Conservation (phyloP, 768 basidiomycete species). For the Tricholoma matsutake region DNA sequence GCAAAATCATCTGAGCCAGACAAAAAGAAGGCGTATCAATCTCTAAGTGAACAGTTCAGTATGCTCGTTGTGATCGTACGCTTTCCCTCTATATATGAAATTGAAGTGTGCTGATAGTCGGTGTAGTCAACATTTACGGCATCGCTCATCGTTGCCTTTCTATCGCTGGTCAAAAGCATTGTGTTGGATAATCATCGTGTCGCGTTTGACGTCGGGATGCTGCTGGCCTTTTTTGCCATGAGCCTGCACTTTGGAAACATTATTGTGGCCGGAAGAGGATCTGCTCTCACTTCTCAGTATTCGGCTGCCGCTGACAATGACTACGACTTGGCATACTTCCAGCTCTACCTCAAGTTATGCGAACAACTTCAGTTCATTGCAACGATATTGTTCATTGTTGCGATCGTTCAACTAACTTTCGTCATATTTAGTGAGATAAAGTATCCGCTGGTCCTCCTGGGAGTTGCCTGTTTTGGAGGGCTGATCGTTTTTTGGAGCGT, state of each 20-base stretch:
- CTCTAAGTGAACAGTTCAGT: slow-evolving; percentile 24
- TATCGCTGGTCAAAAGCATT: slow-evolving; percentile 23
- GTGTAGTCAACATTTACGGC: slow-evolving; percentile 30
- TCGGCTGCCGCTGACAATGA: not conserved
- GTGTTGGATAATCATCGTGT: slow-evolving; percentile 15
- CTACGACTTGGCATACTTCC: slow-evolving; percentile 24
- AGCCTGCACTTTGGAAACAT: slow-evolving; percentile 30
- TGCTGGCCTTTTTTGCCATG: slow-evolving; percentile 30
- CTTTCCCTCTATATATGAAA: not conserved
- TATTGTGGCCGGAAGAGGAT: slow-evolving; percentile 26
- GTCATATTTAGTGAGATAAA: slow-evolving; percentile 27
- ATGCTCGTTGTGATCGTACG: slow-evolving; percentile 28
- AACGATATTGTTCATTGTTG: slow-evolving; percentile 23
- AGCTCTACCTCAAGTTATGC: slow-evolving; percentile 25
- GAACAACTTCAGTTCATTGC: slow-evolving; percentile 32
- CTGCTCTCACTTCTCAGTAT: slow-evolving; percentile 22
- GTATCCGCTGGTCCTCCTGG: slow-evolving; percentile 26
- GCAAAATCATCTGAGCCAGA: not conserved
- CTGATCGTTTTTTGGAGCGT: slow-evolving; percentile 24
- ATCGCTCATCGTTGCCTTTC: slow-evolving; percentile 25
- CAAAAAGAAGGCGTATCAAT: slow-evolving; percentile 13
- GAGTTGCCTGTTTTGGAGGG: slow-evolving; percentile 14
- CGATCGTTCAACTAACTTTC: slow-evolving; percentile 26
- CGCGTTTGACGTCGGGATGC: slow-evolving; percentile 28
- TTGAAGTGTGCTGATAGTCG: not conserved